phyloP scores from a whole-genome alignment of 495 filamentous ascomycete genomes.

The Lasiosphaeria ovina region DNA sequence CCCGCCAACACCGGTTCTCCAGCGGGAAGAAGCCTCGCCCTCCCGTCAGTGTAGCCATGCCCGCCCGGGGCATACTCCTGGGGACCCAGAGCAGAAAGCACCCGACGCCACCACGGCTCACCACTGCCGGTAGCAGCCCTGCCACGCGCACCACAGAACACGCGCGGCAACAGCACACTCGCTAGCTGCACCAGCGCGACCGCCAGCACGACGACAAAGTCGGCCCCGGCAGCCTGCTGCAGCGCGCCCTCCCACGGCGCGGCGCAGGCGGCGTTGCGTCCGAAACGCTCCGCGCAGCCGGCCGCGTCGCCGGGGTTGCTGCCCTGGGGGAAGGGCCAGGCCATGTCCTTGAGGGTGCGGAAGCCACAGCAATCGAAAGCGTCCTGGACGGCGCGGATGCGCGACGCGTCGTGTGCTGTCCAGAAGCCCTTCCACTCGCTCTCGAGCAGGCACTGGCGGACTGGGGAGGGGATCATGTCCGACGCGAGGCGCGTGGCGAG shows the following conservation, averaged over 20 bases:
- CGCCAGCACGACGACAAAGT: slow-evolving; percentile 14
- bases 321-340: slow-evolving; percentile 52
- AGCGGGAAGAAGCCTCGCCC: too few species aligned
- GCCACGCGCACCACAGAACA: neutral
- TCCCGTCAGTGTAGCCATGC: too few species aligned
- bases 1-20: too few species aligned
- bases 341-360: slow-evolving; percentile 50
- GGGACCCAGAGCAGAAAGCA: too few species aligned
- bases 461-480: slow-evolving; percentile 25
- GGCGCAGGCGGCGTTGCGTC: slow-evolving; percentile 8
- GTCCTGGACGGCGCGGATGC: slow-evolving; percentile 63
- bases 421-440: slow-evolving; percentile 54
- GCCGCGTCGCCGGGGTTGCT: neutral
- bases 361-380: slow-evolving; percentile 64
- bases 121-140: neutral
- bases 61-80: too few species aligned
- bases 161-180: neutral
- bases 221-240: slow-evolving; percentile 5
- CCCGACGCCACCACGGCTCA: neutral
- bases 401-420: slow-evolving; percentile 41
- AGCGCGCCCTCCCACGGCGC: slow-evolving; percentile 17
- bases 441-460: slow-evolving; percentile 37
- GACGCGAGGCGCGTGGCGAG: slow-evolving; percentile 57
- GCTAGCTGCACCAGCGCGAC: slow-evolving; percentile 20
- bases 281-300: slow-evolving; percentile 14